Base-by-base conservation (phyloP, 2,329 filamentous ascomycete species). In the Pseudocercospora crystallina region DNA sequence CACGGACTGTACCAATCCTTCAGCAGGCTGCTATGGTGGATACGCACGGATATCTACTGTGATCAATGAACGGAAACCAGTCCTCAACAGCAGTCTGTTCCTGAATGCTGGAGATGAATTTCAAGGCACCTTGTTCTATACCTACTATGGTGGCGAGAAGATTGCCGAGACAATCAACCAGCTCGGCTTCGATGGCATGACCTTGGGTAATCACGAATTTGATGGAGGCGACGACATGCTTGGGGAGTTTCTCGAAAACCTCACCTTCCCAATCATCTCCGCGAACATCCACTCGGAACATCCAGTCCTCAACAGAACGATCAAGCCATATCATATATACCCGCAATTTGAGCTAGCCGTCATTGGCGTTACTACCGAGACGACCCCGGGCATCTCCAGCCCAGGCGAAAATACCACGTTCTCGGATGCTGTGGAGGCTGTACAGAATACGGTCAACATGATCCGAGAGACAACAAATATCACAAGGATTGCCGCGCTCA, bases 101-200 rank as follows among this genome's bases (percentile, higher is more conserved):
- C 71, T 86, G 39, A 84, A 86, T 49, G 80, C 79, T 2, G 84
- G 84, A n/a, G 84, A 86, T 59, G 84, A 86, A 64, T 86, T 86
- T 64, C 81, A 86, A 60, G 83, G 84, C 47, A 86, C 84, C 0
- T 73, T 86, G 7, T 86, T 85, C 72, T 86, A 84, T 70, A 78
- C 77, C 3, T 85, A 79, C 66, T 86, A 86, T 61, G 79, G 79
- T 12, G 81, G 82, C 17, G 81, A 85, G 71, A 86, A 86, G 75
- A 86, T 86, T 56, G 81, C 82, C 42, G 78, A 84, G 61, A 83
- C 80, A 0, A 69, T 86, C 53, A 87, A 87, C 56, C 76, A 83
- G 63, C 71, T 86, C 43, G 77, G 78, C n/a, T 85, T 86, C 58
- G 80, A 85, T 54, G 81, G 79, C 59, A 86, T 86, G 83, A 85